A percentile compares a stretch with the other conserved stretches of the same genome.
Conservation (phyloP, 192 early-diverging fungal species). For the Rhizoclosmatium globosum region DNA sequence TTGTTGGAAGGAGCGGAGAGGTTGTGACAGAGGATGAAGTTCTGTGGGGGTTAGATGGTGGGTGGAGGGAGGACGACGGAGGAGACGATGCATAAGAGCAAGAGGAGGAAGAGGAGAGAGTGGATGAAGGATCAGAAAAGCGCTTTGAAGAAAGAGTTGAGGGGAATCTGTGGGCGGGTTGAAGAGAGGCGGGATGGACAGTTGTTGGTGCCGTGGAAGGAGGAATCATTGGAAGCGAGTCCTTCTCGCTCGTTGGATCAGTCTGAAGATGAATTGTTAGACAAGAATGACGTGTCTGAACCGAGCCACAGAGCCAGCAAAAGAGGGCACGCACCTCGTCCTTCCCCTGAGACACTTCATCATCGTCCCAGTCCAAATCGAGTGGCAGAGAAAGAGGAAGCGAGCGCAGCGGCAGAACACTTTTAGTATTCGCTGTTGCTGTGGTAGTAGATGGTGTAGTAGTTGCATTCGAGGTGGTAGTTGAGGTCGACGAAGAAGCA, state of each 20-base stretch:
- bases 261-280: background rate
- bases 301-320: background rate
- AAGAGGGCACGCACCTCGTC: background rate
- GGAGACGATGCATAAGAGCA: too few species aligned
- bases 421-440: background rate
- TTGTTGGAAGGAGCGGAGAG: background rate
- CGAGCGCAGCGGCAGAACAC: background rate
- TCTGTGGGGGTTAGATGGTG: too few species aligned
- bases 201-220: too few species aligned
- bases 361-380: background rate
- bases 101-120: too few species aligned
- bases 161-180: too few species aligned
- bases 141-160: too few species aligned
- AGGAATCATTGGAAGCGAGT: too few species aligned
- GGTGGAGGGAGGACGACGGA: too few species aligned
- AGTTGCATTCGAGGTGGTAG: background rate
- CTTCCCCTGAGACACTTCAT: background rate
- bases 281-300: background rate
- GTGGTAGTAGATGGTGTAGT: background rate
- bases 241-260: background rate
- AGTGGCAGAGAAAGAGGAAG: background rate
- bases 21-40: background rate
- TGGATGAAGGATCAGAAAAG: too few species aligned
- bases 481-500: background rate
- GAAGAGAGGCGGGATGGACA: too few species aligned